Percentiles rank a stretch among this genome's conserved stretches.
These are phyloP conservation scores for Rosa multiflora DNA, from an alignment of 306 rosid genomes.

Conservation along the genomic window DNA sequence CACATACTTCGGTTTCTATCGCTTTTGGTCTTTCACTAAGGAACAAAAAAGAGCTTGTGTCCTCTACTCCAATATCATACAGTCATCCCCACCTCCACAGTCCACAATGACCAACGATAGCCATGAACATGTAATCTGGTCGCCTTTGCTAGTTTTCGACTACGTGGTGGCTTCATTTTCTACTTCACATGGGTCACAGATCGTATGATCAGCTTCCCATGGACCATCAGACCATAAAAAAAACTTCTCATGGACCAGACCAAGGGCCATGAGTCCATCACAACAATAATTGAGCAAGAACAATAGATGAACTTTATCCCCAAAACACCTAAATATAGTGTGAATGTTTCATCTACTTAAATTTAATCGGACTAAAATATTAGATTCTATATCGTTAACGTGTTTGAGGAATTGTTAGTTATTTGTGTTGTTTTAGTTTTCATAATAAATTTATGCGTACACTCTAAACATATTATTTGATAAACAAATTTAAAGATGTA, in stretches of 20 bases:
- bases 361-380: too few relatives aligned
- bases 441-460: too few relatives aligned
- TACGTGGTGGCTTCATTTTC: not conserved
- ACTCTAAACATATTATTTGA: not conserved
- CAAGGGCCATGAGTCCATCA: not conserved
- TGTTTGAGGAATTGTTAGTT: not conserved
- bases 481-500: not conserved
- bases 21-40: not conserved
- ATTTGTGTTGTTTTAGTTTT: too few relatives aligned
- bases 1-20: not conserved
- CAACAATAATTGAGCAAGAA: not conserved
- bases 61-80: not conserved
- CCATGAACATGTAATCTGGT: not conserved
- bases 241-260: not conserved
- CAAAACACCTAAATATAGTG: not conserved
- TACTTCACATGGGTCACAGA: not conserved
- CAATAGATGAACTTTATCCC: not conserved
- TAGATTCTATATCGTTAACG: too few relatives aligned
- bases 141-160: not conserved
- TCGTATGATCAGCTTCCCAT: not conserved
- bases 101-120: not conserved
- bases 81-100: constrained; percentile 1
- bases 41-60: not conserved
- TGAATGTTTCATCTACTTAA: not conserved
- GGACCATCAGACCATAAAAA: too few relatives aligned